Percentiles rank a stretch among this genome's conserved stretches.
Conservation (phyloP, 2,329 filamentous ascomycete genomes). For the Fusarium longipes region DNA sequence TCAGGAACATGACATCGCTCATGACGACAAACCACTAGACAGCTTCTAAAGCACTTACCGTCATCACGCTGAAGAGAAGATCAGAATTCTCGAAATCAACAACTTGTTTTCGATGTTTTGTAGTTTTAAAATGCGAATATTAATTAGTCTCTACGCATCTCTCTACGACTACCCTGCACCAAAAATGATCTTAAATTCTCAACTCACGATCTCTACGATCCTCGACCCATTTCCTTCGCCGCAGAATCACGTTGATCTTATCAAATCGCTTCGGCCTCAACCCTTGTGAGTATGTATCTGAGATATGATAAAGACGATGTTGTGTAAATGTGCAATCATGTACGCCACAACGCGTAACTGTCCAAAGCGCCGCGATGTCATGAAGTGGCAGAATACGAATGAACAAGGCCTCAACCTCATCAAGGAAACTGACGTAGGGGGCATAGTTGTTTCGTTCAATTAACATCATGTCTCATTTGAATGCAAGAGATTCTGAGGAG, state of each 20-base stretch:
- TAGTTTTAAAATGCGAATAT: background rate
- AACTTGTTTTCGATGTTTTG: background rate
- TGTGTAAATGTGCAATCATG: slow-evolving; percentile 3
- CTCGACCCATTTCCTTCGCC: background rate
- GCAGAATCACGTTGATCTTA: slow-evolving; percentile 13
- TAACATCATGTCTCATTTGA: slow-evolving; percentile 11
- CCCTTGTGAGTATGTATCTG: background rate
- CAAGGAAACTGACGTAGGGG: slow-evolving; percentile 17
- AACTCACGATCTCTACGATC: slow-evolving; percentile 18
- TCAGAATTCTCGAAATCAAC: background rate
- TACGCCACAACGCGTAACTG: slow-evolving; percentile 11
- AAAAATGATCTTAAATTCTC: background rate
- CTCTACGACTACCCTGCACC: slow-evolving; percentile 17
- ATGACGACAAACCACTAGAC: slow-evolving; percentile 12
- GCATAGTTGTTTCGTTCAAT: background rate
- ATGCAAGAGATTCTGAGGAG: background rate
- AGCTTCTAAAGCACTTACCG: background rate
- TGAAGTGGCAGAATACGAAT: background rate
- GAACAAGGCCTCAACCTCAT: background rate
- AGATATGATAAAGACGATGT: background rate
- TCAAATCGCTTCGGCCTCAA: background rate
- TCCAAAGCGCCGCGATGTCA: background rate
- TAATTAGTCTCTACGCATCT: background rate
- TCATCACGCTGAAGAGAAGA: slow-evolving; percentile 5
- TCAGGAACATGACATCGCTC: slow-evolving; percentile 22